These are phyloP conservation scores for Tetrapisispora pingtungensis DNA, from an alignment of 805 yeast species.

Conservation along the genomic window DNA sequence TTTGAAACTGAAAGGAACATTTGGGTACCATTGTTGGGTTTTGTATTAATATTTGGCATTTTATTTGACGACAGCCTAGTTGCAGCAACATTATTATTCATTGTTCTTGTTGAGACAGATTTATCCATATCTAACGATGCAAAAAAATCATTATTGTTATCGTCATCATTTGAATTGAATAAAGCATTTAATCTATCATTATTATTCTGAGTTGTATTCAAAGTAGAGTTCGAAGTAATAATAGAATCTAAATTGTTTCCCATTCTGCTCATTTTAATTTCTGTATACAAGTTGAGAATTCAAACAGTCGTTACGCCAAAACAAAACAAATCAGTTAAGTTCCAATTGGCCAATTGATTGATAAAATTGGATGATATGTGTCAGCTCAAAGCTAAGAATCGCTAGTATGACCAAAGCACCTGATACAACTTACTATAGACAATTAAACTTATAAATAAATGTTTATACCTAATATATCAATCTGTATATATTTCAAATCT, in stretches of 20 bases:
- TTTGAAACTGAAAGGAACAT: background rate
- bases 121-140: background rate
- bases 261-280: too few relatives aligned
- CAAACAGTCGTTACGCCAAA: too few relatives aligned
- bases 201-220: background rate
- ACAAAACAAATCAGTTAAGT: too few relatives aligned
- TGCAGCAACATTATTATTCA: background rate
- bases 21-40: background rate
- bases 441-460: too few relatives aligned
- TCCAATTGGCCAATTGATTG: too few relatives aligned
- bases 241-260: background rate
- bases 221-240: background rate
- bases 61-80: background rate
- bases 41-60: background rate
- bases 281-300: too few relatives aligned
- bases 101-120: background rate
- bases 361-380: too few relatives aligned
- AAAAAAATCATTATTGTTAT: background rate
- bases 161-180: background rate
- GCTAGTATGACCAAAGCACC: too few relatives aligned
- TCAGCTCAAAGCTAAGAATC: too few relatives aligned
- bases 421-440: too few relatives aligned
- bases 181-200: background rate
- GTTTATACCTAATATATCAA: too few relatives aligned
- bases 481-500: too few relatives aligned